phyloP scores from a whole-genome alignment of 306 rosid genomes.

The Fragaria iinumae region DNA sequence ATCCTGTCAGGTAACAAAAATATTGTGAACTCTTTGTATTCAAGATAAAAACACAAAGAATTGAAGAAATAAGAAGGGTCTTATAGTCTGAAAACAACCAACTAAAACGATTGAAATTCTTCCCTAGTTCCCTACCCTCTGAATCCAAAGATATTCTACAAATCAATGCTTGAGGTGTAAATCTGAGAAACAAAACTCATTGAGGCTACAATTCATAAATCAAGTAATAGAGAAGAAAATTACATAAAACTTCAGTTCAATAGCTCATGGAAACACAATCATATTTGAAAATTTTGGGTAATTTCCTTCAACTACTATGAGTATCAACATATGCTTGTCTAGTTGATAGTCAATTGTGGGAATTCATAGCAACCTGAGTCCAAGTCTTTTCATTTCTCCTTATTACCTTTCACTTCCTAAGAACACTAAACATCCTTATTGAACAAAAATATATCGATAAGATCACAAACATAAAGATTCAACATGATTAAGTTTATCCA shows the following conservation, averaged over 20 bases:
- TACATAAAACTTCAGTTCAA: neutral
- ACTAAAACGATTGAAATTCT: neutral
- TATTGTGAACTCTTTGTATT: slow-evolving; percentile 2
- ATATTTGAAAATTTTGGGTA: neutral
- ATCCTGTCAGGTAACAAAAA: slow-evolving; percentile 49
- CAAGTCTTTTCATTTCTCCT: neutral
- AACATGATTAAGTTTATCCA: neutral
- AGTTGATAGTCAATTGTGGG: neutral
- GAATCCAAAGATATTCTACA: neutral
- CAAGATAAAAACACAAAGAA: neutral
- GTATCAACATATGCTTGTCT: neutral
- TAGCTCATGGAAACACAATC: neutral
- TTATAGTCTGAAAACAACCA: neutral
- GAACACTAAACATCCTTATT: neutral
- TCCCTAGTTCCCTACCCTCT: neutral
- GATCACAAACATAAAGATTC: neutral
- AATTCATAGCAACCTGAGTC: neutral
- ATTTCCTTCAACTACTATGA: neutral
- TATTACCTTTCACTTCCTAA: neutral
- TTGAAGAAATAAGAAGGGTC: neutral
- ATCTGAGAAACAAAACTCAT: neutral
- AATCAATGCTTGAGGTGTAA: neutral
- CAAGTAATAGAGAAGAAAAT: neutral
- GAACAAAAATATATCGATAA: neutral
- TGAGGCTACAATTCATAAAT: neutral